phyloP scores from a whole-genome alignment of 2,329 filamentous ascomycete species.

The Sporothrix globosa region DNA sequence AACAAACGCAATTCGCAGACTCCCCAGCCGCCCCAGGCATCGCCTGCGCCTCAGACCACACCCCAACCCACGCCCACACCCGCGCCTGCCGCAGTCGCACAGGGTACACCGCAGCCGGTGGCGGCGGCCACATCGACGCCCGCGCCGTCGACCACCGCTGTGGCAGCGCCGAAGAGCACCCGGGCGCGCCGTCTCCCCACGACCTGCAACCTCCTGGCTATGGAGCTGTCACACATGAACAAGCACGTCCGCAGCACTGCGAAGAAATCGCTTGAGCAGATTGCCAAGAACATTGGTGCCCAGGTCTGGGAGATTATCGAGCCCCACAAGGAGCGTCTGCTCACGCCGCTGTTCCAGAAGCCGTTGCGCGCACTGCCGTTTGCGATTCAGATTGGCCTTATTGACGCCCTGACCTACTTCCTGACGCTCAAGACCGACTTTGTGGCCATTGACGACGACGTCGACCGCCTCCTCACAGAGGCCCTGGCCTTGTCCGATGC shows the following conservation, averaged over 20 bases:
- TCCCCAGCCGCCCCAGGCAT: constrained; percentile 18
- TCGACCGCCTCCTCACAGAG: constrained; percentile 90
- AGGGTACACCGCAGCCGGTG: constrained; percentile 37
- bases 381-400: constrained; percentile 93
- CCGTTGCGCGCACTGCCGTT: constrained; percentile 91
- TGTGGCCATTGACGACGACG: constrained; percentile 85
- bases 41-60: neutral
- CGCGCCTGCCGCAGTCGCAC: neutral
- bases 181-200: constrained; percentile 52
- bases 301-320: constrained; percentile 86
- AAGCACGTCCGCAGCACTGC: constrained; percentile 88
- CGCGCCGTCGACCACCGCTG: neutral
- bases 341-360: constrained; percentile 94
- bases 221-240: constrained; percentile 93
- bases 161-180: constrained; percentile 44
- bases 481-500: constrained; percentile 92
- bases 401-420: constrained; percentile 96
- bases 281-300: constrained; percentile 75
- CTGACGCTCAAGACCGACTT: constrained; percentile 87
- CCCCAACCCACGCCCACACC: neutral
- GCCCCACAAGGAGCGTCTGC: constrained; percentile 84
- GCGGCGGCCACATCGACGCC: constrained; percentile 65
- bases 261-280: constrained; percentile 75
- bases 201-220: constrained; percentile 82
- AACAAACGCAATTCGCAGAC: constrained; percentile 26